Conservation (phyloP, 805 yeast genomes). For the Metschnikowia continentalis region DNA sequence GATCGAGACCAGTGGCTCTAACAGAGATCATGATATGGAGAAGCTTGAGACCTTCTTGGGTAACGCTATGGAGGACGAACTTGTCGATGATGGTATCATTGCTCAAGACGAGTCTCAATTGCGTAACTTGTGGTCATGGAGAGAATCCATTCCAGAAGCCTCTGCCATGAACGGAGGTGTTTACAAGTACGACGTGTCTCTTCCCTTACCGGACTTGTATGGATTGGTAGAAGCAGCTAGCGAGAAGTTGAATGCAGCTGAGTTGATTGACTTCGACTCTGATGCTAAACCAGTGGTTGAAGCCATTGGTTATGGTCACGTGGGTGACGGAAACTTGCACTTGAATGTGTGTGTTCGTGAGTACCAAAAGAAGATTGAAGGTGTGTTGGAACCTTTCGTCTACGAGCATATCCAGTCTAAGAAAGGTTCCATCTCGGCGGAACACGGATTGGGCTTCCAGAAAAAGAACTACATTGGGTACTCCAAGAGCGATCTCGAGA, state of each 20-base stretch:
- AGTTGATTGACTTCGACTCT: slow-evolving; percentile 55
- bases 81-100: slow-evolving; percentile 88
- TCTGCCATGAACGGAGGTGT: slow-evolving; percentile 86
- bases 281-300: slow-evolving; percentile 75
- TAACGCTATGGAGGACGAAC: slow-evolving; percentile 74
- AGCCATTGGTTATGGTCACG: slow-evolving; percentile 96
- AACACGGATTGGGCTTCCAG: slow-evolving; percentile 96
- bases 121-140: slow-evolving; percentile 86
- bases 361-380: slow-evolving; percentile 75
- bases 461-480: slow-evolving; percentile 87
- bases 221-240: slow-evolving; percentile 78
- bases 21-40: slow-evolving; percentile 87
- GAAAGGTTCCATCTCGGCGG: slow-evolving; percentile 91
- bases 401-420: slow-evolving; percentile 78
- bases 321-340: slow-evolving; percentile 96
- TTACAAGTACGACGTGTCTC: slow-evolving; percentile 92
- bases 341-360: slow-evolving; percentile 86
- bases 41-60: slow-evolving; percentile 85
- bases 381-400: slow-evolving; percentile 85
- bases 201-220: slow-evolving; percentile 79
- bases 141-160: slow-evolving; percentile 92
- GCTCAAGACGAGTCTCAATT: slow-evolving; percentile 94
- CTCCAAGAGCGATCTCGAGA: slow-evolving; percentile 69
- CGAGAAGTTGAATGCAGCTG: slow-evolving; percentile 50
- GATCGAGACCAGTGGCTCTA: slow-evolving; percentile 95